Percentiles rank a stretch among this genome's conserved stretches.
phyloP scores from a whole-genome alignment of 116 monocot species.

The Zostera marina region DNA sequence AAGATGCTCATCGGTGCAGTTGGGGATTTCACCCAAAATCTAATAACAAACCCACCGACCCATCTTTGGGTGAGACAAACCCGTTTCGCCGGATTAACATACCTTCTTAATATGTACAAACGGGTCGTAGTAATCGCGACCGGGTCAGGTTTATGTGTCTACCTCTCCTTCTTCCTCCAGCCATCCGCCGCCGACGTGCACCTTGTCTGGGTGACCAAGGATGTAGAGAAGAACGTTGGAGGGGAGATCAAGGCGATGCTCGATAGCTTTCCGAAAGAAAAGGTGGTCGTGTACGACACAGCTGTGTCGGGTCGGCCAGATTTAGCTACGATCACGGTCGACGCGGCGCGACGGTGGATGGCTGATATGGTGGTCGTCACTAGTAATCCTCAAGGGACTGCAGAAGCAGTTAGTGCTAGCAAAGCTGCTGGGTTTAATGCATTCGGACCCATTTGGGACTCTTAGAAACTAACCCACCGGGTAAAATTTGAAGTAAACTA shows the following conservation, averaged over 20 bases:
- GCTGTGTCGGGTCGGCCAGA: slow-evolving; percentile 33
- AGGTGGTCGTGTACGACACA: slow-evolving; percentile 47
- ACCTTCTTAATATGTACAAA: slow-evolving; percentile 48
- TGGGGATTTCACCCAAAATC: slow-evolving; percentile 39
- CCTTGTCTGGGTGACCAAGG: slow-evolving; percentile 49
- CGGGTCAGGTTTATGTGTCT: slow-evolving; percentile 54
- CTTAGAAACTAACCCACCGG: too few relatives aligned
- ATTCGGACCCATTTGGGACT: slow-evolving; percentile 65
- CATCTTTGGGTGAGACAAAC: slow-evolving; percentile 40
- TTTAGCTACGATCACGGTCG: slow-evolving; percentile 21
- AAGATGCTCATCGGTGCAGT: slow-evolving; percentile 66
- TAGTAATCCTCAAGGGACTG: slow-evolving; percentile 53
- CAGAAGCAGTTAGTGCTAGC: slow-evolving; percentile 38
- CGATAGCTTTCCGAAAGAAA: slow-evolving; percentile 10
- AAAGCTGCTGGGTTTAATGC: slow-evolving; percentile 31
- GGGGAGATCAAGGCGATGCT: slow-evolving; percentile 36
- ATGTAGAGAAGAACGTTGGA: slow-evolving; percentile 42
- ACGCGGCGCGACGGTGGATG: slow-evolving; percentile 35
- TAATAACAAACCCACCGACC: slow-evolving; percentile 31
- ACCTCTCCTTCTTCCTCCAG: slow-evolving; percentile 44
- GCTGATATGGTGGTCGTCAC: slow-evolving; percentile 64
- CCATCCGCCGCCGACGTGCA: slow-evolving; percentile 28
- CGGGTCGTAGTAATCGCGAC: slow-evolving; percentile 43
- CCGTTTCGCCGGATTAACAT: slow-evolving; percentile 45
- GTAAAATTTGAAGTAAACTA: too few relatives aligned